These are phyloP conservation scores for Saccharomycopsis olivae DNA, from an alignment of 805 yeast species.

Conservation along the genomic window DNA sequence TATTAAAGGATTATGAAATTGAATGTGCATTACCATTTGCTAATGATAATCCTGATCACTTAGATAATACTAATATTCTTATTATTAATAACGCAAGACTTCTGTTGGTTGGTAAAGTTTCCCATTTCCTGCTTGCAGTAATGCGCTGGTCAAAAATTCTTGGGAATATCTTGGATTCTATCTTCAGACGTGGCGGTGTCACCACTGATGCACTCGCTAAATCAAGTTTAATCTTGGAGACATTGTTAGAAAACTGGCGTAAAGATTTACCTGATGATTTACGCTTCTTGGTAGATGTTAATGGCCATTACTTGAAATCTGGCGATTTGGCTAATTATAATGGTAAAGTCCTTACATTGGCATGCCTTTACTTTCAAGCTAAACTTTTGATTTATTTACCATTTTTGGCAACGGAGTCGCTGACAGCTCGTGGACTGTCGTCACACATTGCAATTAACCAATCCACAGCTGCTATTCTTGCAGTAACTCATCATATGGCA, in stretches of 20 bases:
- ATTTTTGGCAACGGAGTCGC: slow-evolving; percentile 36
- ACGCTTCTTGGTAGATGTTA: slow-evolving; percentile 53
- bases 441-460: slow-evolving; percentile 62
- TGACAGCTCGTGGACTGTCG: slow-evolving; percentile 32
- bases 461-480: slow-evolving; percentile 49
- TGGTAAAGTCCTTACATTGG: slow-evolving; percentile 37
- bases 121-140: slow-evolving; percentile 48
- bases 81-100: slow-evolving; percentile 49
- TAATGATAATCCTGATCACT: slow-evolving; percentile 30
- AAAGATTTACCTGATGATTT: slow-evolving; percentile 52
- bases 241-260: slow-evolving; percentile 71
- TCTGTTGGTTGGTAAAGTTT: slow-evolving; percentile 60
- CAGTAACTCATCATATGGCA: slow-evolving; percentile 35
- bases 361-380: slow-evolving; percentile 51
- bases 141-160: slow-evolving; percentile 64
- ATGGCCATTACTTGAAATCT: slow-evolving; percentile 37
- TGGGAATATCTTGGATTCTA: slow-evolving; percentile 61
- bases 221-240: slow-evolving; percentile 39
- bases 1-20: slow-evolving; percentile 69
- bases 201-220: slow-evolving; percentile 23
- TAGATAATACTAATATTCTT: slow-evolving; percentile 41
- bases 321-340: slow-evolving; percentile 25
- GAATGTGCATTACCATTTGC: slow-evolving; percentile 78
- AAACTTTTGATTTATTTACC: slow-evolving; percentile 57
- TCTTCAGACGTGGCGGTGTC: slow-evolving; percentile 48